Conservation (phyloP, 805 yeast genomes). For the Pichia deserticola region DNA sequence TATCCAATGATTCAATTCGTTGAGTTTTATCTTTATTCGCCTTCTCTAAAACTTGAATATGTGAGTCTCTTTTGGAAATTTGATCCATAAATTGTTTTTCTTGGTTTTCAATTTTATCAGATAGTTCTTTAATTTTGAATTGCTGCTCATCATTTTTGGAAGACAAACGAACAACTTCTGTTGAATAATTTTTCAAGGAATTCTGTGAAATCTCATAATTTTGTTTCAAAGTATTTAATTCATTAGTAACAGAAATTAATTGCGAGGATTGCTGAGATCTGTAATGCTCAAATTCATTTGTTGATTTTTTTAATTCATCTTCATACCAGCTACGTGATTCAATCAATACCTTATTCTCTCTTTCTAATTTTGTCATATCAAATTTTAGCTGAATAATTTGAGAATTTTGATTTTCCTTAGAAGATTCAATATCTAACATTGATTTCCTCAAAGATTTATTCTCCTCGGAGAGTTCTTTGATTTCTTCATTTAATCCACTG, state of each 20-base stretch:
- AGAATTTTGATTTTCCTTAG: constrained; percentile 24
- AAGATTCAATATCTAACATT: constrained; percentile 30
- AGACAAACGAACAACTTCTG: constrained; percentile 32
- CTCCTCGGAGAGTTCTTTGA: constrained; percentile 32
- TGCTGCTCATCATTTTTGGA: constrained; percentile 36
- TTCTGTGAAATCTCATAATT: constrained; percentile 22
- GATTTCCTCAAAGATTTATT: constrained; percentile 37
- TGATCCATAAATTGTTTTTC: constrained; percentile 50
- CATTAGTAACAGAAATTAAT: constrained; percentile 26
- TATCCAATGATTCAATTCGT: constrained; percentile 49
- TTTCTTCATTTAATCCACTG: constrained; percentile 32
- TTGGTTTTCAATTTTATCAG: constrained; percentile 34
- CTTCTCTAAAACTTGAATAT: constrained; percentile 48
- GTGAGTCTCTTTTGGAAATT: constrained; percentile 53
- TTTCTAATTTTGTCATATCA: constrained; percentile 21
- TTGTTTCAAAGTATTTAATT: constrained; percentile 30
- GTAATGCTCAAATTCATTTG: constrained; percentile 22
- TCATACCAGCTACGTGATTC: constrained; percentile 31
- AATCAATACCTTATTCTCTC: constrained; percentile 26
- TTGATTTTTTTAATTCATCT: constrained; percentile 26
- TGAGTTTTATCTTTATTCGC: constrained; percentile 43
- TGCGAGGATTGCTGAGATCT: constrained; percentile 26
- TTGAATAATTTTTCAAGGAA: constrained; percentile 27
- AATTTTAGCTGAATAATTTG: constrained; percentile 22
- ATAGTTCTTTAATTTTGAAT: constrained; percentile 39